Conservation (phyloP, 108 stramenopile genomes). For the Bacterosira constricta region DNA sequence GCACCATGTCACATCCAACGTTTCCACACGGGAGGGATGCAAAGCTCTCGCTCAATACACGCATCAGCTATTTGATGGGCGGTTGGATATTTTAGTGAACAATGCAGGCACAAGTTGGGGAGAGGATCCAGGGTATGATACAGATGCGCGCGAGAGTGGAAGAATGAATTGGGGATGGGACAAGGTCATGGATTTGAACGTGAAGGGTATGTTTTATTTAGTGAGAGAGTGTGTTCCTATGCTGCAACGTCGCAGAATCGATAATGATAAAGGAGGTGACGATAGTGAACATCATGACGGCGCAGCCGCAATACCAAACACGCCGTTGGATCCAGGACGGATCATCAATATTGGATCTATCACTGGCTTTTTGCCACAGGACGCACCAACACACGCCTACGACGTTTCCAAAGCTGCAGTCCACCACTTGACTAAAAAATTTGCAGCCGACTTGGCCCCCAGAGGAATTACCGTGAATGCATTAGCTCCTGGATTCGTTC, state of each 20-base stretch:
- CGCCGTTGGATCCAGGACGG: constrained; percentile 77
- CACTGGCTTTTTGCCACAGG: constrained; percentile 86
- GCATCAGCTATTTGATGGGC: constrained; percentile 56
- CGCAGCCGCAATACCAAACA: neutral
- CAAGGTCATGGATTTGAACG: constrained; percentile 91
- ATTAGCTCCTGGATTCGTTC: constrained; percentile 90
- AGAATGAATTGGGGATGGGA: constrained; percentile 95
- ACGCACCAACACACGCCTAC: constrained; percentile 94
- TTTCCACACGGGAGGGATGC: constrained; percentile 83
- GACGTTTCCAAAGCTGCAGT: constrained; percentile 93
- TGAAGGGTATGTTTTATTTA: constrained; percentile 92
- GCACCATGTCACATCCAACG: constrained; percentile 75
- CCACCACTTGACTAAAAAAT: constrained; percentile 89
- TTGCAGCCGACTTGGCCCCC: constrained; percentile 86
- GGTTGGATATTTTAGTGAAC: constrained; percentile 82
- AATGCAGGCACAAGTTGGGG: constrained; percentile 68
- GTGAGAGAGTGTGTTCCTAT: constrained; percentile 87
- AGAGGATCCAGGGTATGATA: constrained; percentile 62
- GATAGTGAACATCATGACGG: neutral
- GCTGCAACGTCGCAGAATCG: constrained; percentile 52
- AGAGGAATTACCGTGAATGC: constrained; percentile 90
- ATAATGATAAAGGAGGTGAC: neutral
- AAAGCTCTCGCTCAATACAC: constrained; percentile 70
- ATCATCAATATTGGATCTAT: constrained; percentile 94
- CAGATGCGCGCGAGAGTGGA: constrained; percentile 76